Evolutionary conservation across 116 monocot genomes (phyloP), one percentile per base, ranked within the genome.

Genomic region (Posidonia oceanica): DNA sequence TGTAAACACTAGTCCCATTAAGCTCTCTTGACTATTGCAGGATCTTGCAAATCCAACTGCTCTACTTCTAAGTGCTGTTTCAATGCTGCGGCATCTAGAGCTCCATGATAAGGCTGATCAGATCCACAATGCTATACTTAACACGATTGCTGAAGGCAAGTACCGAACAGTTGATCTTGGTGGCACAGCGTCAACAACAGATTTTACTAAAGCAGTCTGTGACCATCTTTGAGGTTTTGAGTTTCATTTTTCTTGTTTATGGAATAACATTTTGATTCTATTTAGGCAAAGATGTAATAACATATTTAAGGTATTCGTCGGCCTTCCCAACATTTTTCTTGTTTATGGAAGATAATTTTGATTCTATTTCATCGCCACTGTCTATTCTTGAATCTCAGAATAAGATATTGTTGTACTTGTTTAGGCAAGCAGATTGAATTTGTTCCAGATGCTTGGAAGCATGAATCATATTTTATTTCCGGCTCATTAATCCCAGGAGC

Each of bases 11-110:
- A 48, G 5, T 42, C 40, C 18, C n/a, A 65, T 3, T 42, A 3
- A 40, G 17, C 10, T 18, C 41, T 17, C 37, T 71, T 39, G 13
- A 13, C 2, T 67, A 36, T 71, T 70, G 36, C 75, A 87, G 87
- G 79, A 81, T 51, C 81, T 87, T 60, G 87, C 87, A 18, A 87
- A 87, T 36, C 87, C 87, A n/a, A 87, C 87, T 36, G 87, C 87
- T 13, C 72, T 87, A 36, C 71, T 84, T 61, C 76, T 87, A 42
- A 87, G 87, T 77, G 48, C 72, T 59, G 87, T 87, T 56, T 76
- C 75, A 69, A 87, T 87, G 87, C 59, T 87, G 54, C 83, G 81
- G 22, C 87, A 87, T 66, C 52, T 87, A 55, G 59, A 81, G 12
- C 71, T 87, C 44, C 74, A 68, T 29, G 76, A 79, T 59, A 77